Evolutionary conservation across 164 flowering plant species (phyloP), one percentile per base, ranked within the genome.

Genomic region (Dillenia suffruticosa): DNA sequence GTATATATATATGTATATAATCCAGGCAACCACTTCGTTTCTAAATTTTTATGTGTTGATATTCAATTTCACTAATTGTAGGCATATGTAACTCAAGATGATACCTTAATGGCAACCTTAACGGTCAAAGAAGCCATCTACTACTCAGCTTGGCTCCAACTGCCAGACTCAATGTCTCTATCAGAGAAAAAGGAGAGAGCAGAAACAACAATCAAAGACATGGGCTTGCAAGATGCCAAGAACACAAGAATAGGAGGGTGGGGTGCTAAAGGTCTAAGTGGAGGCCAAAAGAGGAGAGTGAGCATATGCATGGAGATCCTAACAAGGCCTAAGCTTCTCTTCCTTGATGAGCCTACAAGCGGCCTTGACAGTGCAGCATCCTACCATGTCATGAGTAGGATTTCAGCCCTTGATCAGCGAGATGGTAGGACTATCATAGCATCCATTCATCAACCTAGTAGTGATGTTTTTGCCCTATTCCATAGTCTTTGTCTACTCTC

Each of bases 351-450:
- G 65, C 95, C 95, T 3, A 87, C 90, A 0, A 83, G 84, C 44
- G 87, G 89, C 1, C 81, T 88, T 0, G 94, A 88, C 62, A 82
- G 91, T 51, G 95, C 88, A 1, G 83, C 92, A 1, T 79, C 96
- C 0, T 82, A 70, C 65, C 74, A 78, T 54, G 78, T 82, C 54
- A 82, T 78, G 82, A 77, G 54, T 16, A 51, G 74, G 61, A 80
- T 79, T 32, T 61, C 64, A 5, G 32, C 63, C 46, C 76, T 76
- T 3, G 64, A 72, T 16, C 52, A 59, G 47, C 71, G 67, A 52
- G 69, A 81, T 24, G 79, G 80, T 12, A 76, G 73, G 58, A 85
- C 81, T 10, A 75, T 89, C 17, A 32, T 89, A 2, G 77, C 80
- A 24, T 78, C 96, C 49, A 77, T 89, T 58, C 96, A 89, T 66